A percentile compares a stretch with the other conserved stretches of the same genome.
Conservation (phyloP, 1,284 basidiomycete species). For the Ceratorhiza oryzae-sativae region DNA sequence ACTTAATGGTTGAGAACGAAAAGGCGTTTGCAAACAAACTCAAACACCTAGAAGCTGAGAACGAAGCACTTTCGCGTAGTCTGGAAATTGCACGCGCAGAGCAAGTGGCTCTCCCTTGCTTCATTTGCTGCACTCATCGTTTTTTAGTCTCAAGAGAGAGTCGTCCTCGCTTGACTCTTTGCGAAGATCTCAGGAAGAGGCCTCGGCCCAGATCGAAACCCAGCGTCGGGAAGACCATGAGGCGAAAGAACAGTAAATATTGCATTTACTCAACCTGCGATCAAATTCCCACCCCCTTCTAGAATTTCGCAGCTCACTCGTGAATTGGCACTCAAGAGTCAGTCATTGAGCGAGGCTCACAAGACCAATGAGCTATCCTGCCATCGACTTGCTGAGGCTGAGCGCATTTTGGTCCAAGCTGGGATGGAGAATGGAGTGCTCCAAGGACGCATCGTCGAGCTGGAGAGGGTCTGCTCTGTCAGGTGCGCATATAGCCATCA, state of each 20-base stretch:
- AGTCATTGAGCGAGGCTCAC: conserved; percentile 40
- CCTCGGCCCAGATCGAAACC: not conserved
- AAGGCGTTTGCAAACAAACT: conserved; percentile 15
- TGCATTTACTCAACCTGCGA: not conserved
- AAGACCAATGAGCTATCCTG: conserved; percentile 42
- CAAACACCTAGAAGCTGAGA: conserved; percentile 1
- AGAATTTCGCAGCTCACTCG: not conserved
- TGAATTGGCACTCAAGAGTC: not conserved
- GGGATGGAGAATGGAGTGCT: conserved; percentile 1
- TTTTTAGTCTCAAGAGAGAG: not conserved
- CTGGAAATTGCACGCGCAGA: conserved; percentile 9
- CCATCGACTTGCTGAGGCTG: not conserved
- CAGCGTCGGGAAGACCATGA: conserved; percentile 13
- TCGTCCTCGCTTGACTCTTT: not conserved
- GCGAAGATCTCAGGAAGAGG: not conserved
- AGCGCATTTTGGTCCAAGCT: not conserved
- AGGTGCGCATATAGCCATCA: conserved; percentile 16
- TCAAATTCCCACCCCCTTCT: not conserved
- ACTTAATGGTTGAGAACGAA: conserved; percentile 26
- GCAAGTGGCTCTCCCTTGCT: not conserved
- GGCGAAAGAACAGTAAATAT: conserved; percentile 2
- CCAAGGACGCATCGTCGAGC: conserved; percentile 2
- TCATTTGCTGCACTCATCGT: not conserved
- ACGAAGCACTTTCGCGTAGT: not conserved
- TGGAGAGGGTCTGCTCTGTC: not conserved